Percentiles rank a stretch among this genome's conserved stretches.
phyloP scores from a whole-genome alignment of 2,329 filamentous ascomycete genomes.

The Endothia cerciana region DNA sequence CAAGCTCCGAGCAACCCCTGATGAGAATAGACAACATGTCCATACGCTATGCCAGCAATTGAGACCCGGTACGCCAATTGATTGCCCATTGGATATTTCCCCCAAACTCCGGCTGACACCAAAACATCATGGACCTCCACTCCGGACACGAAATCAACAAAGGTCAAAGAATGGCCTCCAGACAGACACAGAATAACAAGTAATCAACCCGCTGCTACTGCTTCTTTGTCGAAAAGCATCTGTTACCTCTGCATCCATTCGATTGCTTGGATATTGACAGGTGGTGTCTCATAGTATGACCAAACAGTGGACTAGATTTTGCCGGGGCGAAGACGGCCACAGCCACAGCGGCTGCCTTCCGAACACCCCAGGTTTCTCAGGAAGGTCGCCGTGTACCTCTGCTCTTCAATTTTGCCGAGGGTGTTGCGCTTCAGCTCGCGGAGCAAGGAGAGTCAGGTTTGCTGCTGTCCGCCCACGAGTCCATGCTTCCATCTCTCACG shows the following conservation, averaged over 20 bases:
- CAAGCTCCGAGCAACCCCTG: neutral
- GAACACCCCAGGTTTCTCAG: neutral
- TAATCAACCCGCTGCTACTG: neutral
- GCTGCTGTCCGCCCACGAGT: neutral
- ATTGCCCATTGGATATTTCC: neutral
- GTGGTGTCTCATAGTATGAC: neutral
- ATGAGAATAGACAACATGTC: neutral
- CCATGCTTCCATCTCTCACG: neutral
- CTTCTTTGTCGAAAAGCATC: neutral
- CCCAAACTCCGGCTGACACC: constrained; percentile 9
- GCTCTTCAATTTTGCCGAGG: neutral
- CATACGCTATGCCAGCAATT: constrained; percentile 17
- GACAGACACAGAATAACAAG: neutral
- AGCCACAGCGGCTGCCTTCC: neutral
- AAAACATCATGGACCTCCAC: neutral
- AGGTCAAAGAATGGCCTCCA: neutral
- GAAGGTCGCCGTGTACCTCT: neutral
- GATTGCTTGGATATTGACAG: neutral
- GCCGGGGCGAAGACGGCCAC: neutral
- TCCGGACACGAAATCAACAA: neutral
- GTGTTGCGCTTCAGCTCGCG: neutral
- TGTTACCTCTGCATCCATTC: neutral
- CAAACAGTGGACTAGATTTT: neutral
- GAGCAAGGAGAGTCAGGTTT: neutral
- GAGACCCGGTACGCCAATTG: neutral